Base-by-base conservation (phyloP, 192 early-diverging fungal genomes). In the Dissophora ornata region DNA sequence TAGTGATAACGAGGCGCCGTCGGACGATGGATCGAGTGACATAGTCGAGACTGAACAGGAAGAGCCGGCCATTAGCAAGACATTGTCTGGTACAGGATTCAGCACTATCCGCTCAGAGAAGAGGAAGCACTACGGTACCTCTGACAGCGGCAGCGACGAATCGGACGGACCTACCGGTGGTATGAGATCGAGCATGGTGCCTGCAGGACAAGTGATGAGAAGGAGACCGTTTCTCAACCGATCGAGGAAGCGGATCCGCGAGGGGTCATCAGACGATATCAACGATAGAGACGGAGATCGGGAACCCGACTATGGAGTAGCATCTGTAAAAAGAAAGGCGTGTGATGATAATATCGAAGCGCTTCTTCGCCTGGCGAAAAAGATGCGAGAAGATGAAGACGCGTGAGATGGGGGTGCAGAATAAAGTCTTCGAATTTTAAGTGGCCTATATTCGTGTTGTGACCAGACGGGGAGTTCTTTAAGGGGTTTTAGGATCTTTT, bases 291-390 rank as follows among this genome's bases (percentile, higher is more conserved):
- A 29, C 41, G 41, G 36, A 36, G 33, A 4, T 10, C 24, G 28
- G 15, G 24, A n/a, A n/a, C n/a, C 12, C 8, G 2, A n/a, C n/a
- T 12, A 38, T 38, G 29, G 29, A 26, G 33, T 36, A 36, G 33
- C 19, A 36, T 55, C 26, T 32, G 32, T 55, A 55, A 55, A 55
- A 55, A 51, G 49, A 51, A 51, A 29, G 28, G 49, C 28, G 10
- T 51, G 49, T 29, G 49, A 51, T 7, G 49, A n/a, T n/a, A n/a
- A 22, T 28, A 51, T 51, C 26, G 25, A 16, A 51, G 49, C 49
- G n/a, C n/a, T n/a, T 6, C 7, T 51, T 29, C 5, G 49, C 49
- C 22, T 8, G 13, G 6, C 16, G 28, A 51, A 51, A 51, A 51
- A 24, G 22, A 51, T 28, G 49, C 22, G 25, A 16, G 25, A 51